phyloP scores from a whole-genome alignment of 2,329 filamentous ascomycete species.

The Pseudogymnoascus sp. region DNA sequence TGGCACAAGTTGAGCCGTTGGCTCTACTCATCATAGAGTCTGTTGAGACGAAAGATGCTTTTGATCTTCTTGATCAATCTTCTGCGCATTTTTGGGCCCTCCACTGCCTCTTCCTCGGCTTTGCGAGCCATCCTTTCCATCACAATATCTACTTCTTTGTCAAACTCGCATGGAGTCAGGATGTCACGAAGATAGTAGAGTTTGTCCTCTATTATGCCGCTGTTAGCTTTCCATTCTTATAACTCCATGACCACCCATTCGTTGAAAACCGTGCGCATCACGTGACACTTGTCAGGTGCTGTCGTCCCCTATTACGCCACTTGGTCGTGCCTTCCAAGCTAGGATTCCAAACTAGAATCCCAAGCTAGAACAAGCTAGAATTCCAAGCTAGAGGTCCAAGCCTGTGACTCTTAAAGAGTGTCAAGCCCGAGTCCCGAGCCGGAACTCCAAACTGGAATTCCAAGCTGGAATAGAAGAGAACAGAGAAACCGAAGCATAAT shows the following conservation, averaged over 20 bases:
- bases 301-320: neutral
- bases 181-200: conserved; percentile 18
- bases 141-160: conserved; percentile 13
- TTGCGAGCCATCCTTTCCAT: conserved; percentile 2
- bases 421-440: neutral
- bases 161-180: conserved; percentile 14
- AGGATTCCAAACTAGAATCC: neutral
- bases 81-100: neutral
- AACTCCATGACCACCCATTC: neutral
- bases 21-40: conserved; percentile 6
- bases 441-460: neutral
- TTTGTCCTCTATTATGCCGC: conserved; percentile 14
- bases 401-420: too few relatives aligned
- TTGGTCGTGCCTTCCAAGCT: neutral
- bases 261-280: neutral
- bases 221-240: neutral
- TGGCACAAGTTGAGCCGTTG: neutral
- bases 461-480: neutral
- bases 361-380: neutral
- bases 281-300: neutral
- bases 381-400: neutral
- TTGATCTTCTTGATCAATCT: conserved; percentile 5
- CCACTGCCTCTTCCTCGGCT: neutral
- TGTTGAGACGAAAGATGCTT: neutral
- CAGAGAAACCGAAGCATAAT: neutral